phyloP scores from a whole-genome alignment of 768 basidiomycete genomes.

The Boletus subparvulus region DNA sequence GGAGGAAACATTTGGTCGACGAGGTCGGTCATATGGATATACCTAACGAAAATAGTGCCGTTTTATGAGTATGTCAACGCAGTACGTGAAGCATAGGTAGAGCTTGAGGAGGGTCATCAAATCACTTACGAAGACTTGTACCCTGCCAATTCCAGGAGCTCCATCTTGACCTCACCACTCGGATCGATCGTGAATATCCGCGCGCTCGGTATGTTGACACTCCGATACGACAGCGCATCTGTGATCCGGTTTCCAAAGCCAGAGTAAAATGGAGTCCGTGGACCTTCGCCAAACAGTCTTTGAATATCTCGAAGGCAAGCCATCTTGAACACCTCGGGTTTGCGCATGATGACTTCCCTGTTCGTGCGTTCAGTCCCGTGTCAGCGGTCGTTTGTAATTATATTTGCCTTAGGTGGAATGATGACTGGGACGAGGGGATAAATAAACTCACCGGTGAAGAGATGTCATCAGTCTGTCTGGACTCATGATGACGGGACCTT shows the following conservation, averaged over 20 bases:
- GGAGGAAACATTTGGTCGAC: conserved; percentile 99
- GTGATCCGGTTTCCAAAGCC: conserved; percentile 99
- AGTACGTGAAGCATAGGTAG: no score
- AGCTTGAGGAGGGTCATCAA: neutral
- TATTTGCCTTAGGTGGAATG: neutral
- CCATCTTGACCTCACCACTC: conserved; percentile 93
- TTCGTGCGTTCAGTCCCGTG: neutral
- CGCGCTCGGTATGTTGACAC: conserved; percentile 90
- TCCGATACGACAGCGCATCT: conserved; percentile 96
- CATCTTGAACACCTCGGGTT: conserved; percentile 99
- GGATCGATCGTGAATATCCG: conserved; percentile 98
- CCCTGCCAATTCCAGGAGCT: conserved; percentile 92
- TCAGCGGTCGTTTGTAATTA: neutral
- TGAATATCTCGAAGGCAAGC: conserved; percentile 95
- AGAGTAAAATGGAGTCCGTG: conserved; percentile 85
- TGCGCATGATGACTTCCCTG: conserved; percentile 98
- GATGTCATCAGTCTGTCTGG: conserved; percentile 94
- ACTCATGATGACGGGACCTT: conserved; percentile 98
- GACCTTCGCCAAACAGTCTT: conserved; percentile 74
- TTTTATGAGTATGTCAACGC: neutral
- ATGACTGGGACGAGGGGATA: neutral
- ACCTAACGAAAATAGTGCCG: conserved; percentile 44
- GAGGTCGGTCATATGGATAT: conserved; percentile 99
- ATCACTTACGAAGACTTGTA: conserved; percentile 87
- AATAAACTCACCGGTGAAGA: conserved; percentile 74